Conservation (phyloP, 768 basidiomycete genomes). For the Hygrocybe coccinea region DNA sequence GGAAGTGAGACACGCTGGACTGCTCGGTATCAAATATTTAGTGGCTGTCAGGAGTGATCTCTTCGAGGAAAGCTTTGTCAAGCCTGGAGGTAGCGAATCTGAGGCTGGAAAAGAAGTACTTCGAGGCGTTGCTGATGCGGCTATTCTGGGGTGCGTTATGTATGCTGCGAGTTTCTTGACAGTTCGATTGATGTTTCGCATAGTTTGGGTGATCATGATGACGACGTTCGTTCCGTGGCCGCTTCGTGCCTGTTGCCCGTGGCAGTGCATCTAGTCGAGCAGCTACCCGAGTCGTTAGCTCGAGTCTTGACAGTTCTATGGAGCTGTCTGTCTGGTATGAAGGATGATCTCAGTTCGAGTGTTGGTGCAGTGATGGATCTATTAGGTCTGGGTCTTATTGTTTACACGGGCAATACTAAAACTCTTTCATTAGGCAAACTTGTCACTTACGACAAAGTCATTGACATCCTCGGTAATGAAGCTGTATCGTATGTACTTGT, state of each 20-base stretch:
- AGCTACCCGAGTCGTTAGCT: slow-evolving; percentile 65
- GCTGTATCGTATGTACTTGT: slow-evolving; percentile 59
- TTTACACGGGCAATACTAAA: neutral
- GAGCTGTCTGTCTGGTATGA: slow-evolving; percentile 87
- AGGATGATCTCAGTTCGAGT: slow-evolving; percentile 94
- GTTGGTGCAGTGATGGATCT: slow-evolving; percentile 97
- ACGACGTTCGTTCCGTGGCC: slow-evolving; percentile 94
- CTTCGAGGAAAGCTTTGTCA: slow-evolving; percentile 44
- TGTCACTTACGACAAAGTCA: slow-evolving; percentile 74
- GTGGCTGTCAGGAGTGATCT: slow-evolving; percentile 90
- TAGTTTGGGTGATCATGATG: slow-evolving; percentile 85
- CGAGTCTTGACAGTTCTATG: slow-evolving; percentile 81
- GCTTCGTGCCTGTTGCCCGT: slow-evolving; percentile 89
- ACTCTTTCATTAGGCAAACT: slow-evolving; percentile 59
- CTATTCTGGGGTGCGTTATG: slow-evolving; percentile 72
- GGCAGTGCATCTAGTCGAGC: slow-evolving; percentile 71
- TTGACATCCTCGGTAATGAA: slow-evolving; percentile 64
- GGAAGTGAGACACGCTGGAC: slow-evolving; percentile 97
- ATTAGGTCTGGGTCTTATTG: slow-evolving; percentile 49
- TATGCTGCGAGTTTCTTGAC: neutral
- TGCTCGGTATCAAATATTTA: slow-evolving; percentile 96
- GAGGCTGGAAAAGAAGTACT: slow-evolving; percentile 56
- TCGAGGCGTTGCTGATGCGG: slow-evolving; percentile 81
- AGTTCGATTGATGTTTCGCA: slow-evolving; percentile 4
- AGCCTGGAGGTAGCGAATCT: slow-evolving; percentile 35